Base-by-base conservation (phyloP, 1,284 basidiomycete species). In the Austroboletus niveus region DNA sequence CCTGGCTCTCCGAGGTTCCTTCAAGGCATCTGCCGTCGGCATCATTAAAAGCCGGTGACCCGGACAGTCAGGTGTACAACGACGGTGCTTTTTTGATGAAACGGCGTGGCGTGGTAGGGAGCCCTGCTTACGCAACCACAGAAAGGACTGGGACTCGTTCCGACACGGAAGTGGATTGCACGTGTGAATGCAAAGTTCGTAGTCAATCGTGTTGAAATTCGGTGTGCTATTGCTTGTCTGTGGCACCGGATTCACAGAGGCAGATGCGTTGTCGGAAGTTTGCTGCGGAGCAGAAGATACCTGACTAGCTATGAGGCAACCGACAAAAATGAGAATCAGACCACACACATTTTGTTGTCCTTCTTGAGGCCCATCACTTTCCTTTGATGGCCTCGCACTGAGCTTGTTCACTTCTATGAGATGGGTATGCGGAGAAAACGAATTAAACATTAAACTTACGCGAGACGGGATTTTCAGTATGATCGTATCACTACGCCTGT, bases 111-210 rank as follows among this genome's bases (percentile, higher is more conserved):
- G 65, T 4, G 65, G 65, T 43, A 64, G 51, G 29, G 57, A 62
- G 7, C 60, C 48, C 31, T 53, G 48, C 30, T 32, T 64, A 47
- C 62, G 62, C 3, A 44, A 45, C 65, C 62, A 64, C 22, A 64
- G 44, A 42, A 68, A 64, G 11, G 65, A 68, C 4, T 52, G 54
- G n/a, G 65, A 57, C 42, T 66, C 65, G 15, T 64, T 68, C 46
- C 65, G 63, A 52, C 62, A 64, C 4, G 51, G 65, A 20, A 44
- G 24, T 5, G 45, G 22, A 42, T 61, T 64, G 44, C 65, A 68
- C 0, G 63, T 64, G 30, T 64, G 62, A 31, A 66, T 64, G 46
- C 62, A 64, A 17, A 68, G 38, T 51, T 68, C 65, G 14, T 56
- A 62, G 17, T 68, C 57, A 7, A 20, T 32, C 17, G 53, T 9